Base-by-base conservation (phyloP, 2,329 filamentous ascomycete species). In the Arthrobotrys entomopaga region DNA sequence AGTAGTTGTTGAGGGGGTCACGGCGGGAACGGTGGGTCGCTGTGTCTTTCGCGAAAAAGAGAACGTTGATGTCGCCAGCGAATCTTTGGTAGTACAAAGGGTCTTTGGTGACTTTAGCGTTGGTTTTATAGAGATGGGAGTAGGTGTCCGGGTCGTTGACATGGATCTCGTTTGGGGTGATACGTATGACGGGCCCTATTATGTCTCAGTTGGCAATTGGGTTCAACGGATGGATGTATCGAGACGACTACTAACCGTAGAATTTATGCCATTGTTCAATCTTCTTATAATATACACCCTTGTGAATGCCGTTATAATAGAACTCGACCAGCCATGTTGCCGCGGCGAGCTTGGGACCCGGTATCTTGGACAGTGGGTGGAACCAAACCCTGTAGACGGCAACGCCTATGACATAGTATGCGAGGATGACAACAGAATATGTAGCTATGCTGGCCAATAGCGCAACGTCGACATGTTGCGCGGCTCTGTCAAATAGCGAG, bases 321-420 rank as follows among this genome's bases (percentile, higher is more conserved):
- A 64, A 64, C 15, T 64, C 60, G 13, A 64, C 60, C 0, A 77
- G 64, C 40, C 76, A 75, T 1, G 73, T 76, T 2, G 76, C 75
- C 8, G 79, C 77, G 16, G 78, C 67, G 5, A 78, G 57, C 6
- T 73, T 67, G 0, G 80, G 80, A 0, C 79, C 80, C 0, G 80
- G 79, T n/a, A 80, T 73, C 38, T 79, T 78, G 19, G 79, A 74
- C 1, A 81, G 77, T 2, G 80, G 80, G 50, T 81, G 79, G 48
- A 81, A 79, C 77, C 77, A 79, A 19, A 80, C 43, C 8, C 79
- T 78, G 38, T 80, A 78, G 10, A 79, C 40, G 22, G 61, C 60
- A 34, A 34, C 10, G 29, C 29, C 29, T 34, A 34, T 34, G 6
- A 34, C 13, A 48, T 58, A 16, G 38, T 50, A 57, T 22, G 15